phyloP scores from a whole-genome alignment of 345 rosid species.

The Boechera retrofracta region DNA sequence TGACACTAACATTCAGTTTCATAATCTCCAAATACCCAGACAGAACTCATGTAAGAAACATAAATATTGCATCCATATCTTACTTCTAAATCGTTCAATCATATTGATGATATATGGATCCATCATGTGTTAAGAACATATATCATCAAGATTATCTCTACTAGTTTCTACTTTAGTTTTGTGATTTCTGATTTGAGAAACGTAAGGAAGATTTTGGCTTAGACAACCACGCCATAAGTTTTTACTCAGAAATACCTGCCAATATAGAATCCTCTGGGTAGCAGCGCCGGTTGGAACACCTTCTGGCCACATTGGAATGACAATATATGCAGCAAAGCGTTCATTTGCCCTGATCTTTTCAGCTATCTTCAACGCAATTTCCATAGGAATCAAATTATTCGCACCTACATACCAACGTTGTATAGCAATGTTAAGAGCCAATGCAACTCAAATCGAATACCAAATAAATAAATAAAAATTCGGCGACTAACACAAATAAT shows the following conservation, averaged over 20 bases:
- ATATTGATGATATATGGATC: conserved; percentile 4
- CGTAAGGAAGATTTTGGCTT: not conserved
- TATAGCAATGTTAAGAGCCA: conserved; percentile 15
- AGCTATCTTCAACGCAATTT: conserved; percentile 89
- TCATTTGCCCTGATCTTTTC: conserved; percentile 79
- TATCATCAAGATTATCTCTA: not conserved
- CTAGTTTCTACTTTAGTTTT: conserved; percentile 6
- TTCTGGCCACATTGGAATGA: conserved; percentile 98
- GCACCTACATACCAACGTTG: conserved; percentile 62
- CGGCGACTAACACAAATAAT: not conserved
- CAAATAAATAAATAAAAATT: not conserved
- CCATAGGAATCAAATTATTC: conserved; percentile 88
- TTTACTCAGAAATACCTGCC: conserved; percentile 67
- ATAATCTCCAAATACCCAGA: not conserved
- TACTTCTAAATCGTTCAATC: not conserved
- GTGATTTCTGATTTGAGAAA: conserved; percentile 16
- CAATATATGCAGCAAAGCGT: conserved; percentile 84
- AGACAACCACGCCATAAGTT: not conserved
- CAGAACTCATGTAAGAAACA: conserved; percentile 1
- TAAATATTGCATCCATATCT: conserved; percentile 1
- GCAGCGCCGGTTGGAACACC: conserved; percentile 67
- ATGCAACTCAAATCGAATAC: not conserved
- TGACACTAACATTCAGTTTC: conserved; percentile 24
- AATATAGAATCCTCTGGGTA: conserved; percentile 77
- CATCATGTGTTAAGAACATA: not conserved